Evolutionary conservation across 306 rosid species (phyloP).

Genomic region (Ochetophila trinervis): DNA sequence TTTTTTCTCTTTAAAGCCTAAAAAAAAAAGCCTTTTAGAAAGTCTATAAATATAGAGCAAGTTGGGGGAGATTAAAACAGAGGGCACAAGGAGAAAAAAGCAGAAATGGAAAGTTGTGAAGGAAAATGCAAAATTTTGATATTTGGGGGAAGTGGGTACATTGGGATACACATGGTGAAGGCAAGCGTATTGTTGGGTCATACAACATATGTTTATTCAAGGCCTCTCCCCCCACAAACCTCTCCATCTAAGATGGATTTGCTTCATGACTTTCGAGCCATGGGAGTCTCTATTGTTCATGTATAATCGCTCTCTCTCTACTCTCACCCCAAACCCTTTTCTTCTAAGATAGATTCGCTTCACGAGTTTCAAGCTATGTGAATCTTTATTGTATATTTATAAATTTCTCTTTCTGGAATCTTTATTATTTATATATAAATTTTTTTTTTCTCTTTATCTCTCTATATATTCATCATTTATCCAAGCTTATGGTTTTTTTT

Average conservation of each 20-base stretch:
- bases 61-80: no score
- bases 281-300: conserved; percentile 32
- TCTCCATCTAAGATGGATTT: conserved; percentile 22
- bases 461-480: no score
- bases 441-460: no score
- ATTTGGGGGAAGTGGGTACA: conserved; percentile 52
- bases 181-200: conserved; percentile 37
- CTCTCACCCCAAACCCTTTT: conserved; percentile 13
- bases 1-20: no score
- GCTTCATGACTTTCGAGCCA: conserved; percentile 25
- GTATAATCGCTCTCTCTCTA: neutral
- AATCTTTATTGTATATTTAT: conserved; percentile 26
- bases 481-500: no score
- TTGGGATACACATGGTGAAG: conserved; percentile 39
- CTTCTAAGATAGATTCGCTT: conserved; percentile 22
- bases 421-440: neutral
- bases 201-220: conserved; percentile 38
- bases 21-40: no score
- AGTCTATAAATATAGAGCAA: no score
- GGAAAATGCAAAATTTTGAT: conserved; percentile 27
- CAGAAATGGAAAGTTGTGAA: conserved; percentile 13
- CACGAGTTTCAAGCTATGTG: conserved; percentile 29
- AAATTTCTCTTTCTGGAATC: neutral
- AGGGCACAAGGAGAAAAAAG: no score
- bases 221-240: conserved; percentile 18